A percentile compares a stretch with the other conserved stretches of the same genome.
Evolutionary conservation across 306 rosid species (phyloP).

Genomic region (Cucurbita maxima): DNA sequence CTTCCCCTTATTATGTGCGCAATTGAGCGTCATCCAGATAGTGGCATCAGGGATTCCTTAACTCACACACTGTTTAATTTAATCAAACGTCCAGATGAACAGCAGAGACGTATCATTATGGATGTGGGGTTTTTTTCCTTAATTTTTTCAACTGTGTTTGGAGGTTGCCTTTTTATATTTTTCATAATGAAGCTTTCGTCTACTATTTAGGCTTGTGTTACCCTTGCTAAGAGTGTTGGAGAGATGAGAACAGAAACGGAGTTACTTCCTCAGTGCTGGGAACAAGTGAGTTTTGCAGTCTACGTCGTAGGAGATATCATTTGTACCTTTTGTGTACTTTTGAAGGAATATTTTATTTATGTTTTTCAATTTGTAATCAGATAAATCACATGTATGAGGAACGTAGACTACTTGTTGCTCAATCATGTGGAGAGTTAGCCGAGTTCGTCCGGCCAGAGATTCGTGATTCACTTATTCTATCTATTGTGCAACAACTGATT

Average conservation of each 20-base stretch:
- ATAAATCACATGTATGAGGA: conserved; percentile 94
- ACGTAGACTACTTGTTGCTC: conserved; percentile 96
- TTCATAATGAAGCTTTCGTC: conserved; percentile 11
- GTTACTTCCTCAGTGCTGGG: conserved; percentile 98
- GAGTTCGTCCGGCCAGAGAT: conserved; percentile 94
- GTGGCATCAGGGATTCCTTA: conserved; percentile 86
- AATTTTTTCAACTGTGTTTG: neutral
- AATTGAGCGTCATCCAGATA: conserved; percentile 92
- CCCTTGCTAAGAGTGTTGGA: conserved; percentile 86
- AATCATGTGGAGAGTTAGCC: conserved; percentile 93
- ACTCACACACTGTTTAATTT: conserved; percentile 92
- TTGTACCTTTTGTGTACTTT: conserved; percentile 7
- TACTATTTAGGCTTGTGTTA: conserved; percentile 74
- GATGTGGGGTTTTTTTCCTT: conserved; percentile 40
- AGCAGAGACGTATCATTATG: conserved; percentile 85
- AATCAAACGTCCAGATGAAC: conserved; percentile 96
- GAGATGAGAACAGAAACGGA: conserved; percentile 99
- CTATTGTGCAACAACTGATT: conserved; percentile 80
- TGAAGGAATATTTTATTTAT: conserved; percentile 12
- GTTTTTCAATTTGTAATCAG: conserved; percentile 25
- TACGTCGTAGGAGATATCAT: neutral
- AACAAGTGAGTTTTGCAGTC: conserved; percentile 49
- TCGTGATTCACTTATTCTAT: conserved; percentile 88
- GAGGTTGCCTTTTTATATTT: neutral
- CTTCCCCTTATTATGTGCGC: conserved; percentile 98